Percentiles rank a stretch among this genome's conserved stretches.
Conservation (phyloP, 768 basidiomycete genomes). For the Pisolithus sp. region DNA sequence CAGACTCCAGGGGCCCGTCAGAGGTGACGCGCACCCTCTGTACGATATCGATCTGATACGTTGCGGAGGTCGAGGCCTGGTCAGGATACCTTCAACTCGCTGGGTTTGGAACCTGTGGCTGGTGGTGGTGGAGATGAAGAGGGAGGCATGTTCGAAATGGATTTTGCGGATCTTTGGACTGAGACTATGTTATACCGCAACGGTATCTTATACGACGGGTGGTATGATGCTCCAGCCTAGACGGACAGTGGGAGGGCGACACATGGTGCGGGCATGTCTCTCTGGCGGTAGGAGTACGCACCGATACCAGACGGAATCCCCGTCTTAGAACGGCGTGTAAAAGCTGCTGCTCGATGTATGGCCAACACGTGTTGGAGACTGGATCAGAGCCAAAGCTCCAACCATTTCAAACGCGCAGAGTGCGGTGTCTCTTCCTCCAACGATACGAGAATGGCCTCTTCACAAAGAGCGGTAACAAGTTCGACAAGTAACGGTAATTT, state of each 20-base stretch:
- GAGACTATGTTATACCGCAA: neutral
- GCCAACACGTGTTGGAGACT: slow-evolving; percentile 17
- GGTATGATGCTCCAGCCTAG: neutral
- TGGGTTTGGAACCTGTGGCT: neutral
- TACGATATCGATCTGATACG: slow-evolving; percentile 26
- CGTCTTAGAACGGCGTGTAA: neutral
- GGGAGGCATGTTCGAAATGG: neutral
- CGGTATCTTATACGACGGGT: neutral
- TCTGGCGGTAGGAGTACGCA: slow-evolving; percentile 8
- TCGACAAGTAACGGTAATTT: slow-evolving; percentile 9
- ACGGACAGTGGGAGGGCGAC: neutral
- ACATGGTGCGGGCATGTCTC: slow-evolving; percentile 13
- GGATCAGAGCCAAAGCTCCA: neutral
- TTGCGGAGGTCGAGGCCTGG: slow-evolving; percentile 1
- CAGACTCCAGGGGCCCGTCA: slow-evolving; percentile 20
- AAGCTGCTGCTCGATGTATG: slow-evolving; percentile 7
- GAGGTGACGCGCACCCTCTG: slow-evolving; percentile 25
- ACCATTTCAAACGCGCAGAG: neutral
- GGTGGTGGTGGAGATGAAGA: slow-evolving; percentile 5
- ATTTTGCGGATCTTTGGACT: neutral
- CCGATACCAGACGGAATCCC: slow-evolving; percentile 2
- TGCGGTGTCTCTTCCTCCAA: neutral
- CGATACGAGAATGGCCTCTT: slow-evolving; percentile 3
- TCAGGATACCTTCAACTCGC: neutral
- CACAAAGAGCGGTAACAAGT: slow-evolving; percentile 8